phyloP scores from a whole-genome alignment of 1,139 yeast species.

The Candida frijolesensis region DNA sequence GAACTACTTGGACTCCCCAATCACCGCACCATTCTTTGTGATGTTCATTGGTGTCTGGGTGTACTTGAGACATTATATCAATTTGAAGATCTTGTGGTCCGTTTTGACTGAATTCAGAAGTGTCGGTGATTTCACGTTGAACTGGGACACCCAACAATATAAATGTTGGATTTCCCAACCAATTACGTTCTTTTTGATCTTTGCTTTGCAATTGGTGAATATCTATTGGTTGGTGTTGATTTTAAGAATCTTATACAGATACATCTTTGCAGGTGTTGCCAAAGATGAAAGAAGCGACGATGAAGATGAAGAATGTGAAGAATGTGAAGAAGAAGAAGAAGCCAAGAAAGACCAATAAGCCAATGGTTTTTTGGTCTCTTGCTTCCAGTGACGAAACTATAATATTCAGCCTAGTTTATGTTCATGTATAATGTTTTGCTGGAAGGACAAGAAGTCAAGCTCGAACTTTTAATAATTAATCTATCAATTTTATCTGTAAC shows the following conservation, averaged over 20 bases:
- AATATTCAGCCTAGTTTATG: background rate
- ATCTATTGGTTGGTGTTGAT: slow-evolving; percentile 86
- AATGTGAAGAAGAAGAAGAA: slow-evolving; percentile 23
- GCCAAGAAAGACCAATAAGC: slow-evolving; percentile 26
- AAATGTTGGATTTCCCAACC: slow-evolving; percentile 95
- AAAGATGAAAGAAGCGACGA: slow-evolving; percentile 92
- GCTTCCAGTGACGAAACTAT: background rate
- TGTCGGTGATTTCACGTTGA: slow-evolving; percentile 77
- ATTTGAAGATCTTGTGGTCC: slow-evolving; percentile 81
- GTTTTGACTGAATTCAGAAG: slow-evolving; percentile 83
- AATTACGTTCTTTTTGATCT: slow-evolving; percentile 76
- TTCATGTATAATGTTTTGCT: background rate
- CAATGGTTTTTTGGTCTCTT: background rate
- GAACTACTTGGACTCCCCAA: slow-evolving; percentile 73
- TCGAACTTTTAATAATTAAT: slow-evolving; percentile 1
- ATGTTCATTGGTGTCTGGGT: slow-evolving; percentile 76
- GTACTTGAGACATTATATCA: slow-evolving; percentile 85
- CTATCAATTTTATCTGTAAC: background rate
- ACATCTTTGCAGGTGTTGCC: slow-evolving; percentile 56
- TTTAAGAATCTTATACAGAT: slow-evolving; percentile 71
- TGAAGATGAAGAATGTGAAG: slow-evolving; percentile 52
- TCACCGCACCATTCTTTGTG: slow-evolving; percentile 68
- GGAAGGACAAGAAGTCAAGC: background rate
- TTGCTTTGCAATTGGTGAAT: slow-evolving; percentile 83
- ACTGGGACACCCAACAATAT: slow-evolving; percentile 92